Percentiles rank a stretch among this genome's conserved stretches.
These are phyloP conservation scores for Xenoacremonium recifei DNA, from an alignment of 2,329 filamentous ascomycete genomes.

Conservation along the genomic window DNA sequence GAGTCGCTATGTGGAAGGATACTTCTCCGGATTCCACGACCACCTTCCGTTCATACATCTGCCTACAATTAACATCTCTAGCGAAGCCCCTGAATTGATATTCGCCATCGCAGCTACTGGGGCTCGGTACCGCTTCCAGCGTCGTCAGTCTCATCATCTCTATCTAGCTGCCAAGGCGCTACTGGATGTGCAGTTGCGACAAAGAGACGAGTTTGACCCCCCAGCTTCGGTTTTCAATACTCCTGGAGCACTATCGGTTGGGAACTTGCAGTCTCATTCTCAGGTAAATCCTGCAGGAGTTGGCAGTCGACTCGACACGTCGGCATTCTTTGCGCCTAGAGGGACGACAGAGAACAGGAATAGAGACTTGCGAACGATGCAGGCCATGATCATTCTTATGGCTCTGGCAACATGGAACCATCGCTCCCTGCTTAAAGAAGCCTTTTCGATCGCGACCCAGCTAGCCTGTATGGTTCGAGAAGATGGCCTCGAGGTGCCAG, in stretches of 20 bases:
- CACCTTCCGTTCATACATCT: constrained; percentile 13
- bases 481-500: constrained; percentile 1
- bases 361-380: constrained; percentile 1
- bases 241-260: neutral
- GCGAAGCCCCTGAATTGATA: neutral
- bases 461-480: constrained; percentile 5
- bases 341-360: neutral
- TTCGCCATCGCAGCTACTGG: constrained; percentile 6
- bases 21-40: constrained; percentile 10
- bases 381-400: constrained; percentile 5
- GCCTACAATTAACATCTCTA: neutral
- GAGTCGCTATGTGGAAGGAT: constrained; percentile 13
- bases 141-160: constrained; percentile 1
- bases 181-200: neutral
- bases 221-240: neutral
- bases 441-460: constrained; percentile 6
- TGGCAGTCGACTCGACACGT: neutral
- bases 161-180: constrained; percentile 4
- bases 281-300: neutral
- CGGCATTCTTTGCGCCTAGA: neutral
- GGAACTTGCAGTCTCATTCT: neutral
- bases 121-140: constrained; percentile 6
- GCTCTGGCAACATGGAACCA: constrained; percentile 6
- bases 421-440: constrained; percentile 3
- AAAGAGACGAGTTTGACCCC: neutral